These are phyloP conservation scores for Tricholoma hemisulphureum DNA, from an alignment of 768 basidiomycete species.

Conservation along the genomic window DNA sequence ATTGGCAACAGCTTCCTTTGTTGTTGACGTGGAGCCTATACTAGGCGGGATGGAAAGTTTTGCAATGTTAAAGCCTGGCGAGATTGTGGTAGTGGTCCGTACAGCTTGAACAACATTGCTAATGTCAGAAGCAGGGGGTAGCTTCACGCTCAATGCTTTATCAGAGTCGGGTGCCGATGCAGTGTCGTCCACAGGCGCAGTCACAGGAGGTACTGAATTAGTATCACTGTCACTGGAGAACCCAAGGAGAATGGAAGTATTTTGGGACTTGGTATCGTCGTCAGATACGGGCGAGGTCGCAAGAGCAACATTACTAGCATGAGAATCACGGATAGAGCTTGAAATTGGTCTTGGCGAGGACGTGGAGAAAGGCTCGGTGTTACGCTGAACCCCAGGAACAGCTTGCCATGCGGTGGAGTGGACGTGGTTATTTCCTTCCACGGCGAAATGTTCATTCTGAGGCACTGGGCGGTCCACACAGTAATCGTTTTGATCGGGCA, in stretches of 20 bases:
- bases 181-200: background rate
- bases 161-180: background rate
- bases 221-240: background rate
- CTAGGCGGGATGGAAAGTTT: background rate
- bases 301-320: background rate
- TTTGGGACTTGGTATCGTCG: background rate
- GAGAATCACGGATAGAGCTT: background rate
- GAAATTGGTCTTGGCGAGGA: background rate
- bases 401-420: background rate
- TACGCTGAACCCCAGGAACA: no score
- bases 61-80: background rate
- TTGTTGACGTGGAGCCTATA: background rate
- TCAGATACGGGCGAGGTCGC: background rate
- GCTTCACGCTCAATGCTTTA: background rate
- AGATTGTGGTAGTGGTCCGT: background rate
- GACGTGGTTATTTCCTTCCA: background rate
- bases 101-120: background rate
- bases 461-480: background rate
- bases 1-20: background rate
- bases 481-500: background rate
- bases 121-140: background rate
- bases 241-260: background rate
- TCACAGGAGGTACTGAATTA: background rate
- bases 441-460: background rate
- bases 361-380: background rate